These are phyloP conservation scores for Neurospora sp. DNA, from an alignment of 495 filamentous ascomycete species.

Conservation along the genomic window DNA sequence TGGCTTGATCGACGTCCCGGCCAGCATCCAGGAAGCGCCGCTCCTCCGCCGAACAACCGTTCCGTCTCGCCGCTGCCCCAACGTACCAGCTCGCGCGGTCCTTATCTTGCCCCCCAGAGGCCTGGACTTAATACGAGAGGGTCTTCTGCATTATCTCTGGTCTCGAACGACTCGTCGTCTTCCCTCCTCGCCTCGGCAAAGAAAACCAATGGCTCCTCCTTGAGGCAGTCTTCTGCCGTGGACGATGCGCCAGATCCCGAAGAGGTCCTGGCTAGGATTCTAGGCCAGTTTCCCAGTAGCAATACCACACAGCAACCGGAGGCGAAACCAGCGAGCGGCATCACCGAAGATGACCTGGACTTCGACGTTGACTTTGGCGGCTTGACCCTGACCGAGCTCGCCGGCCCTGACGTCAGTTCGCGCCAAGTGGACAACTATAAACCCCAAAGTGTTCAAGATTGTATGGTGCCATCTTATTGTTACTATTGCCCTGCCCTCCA, in stretches of 20 bases:
- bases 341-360: slow-evolving; percentile 32
- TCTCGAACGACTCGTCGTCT: slow-evolving; percentile 60
- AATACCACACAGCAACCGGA: background rate
- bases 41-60: slow-evolving; percentile 43
- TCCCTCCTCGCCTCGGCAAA: slow-evolving; percentile 55
- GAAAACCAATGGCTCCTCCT: slow-evolving; percentile 53
- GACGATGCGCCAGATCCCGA: slow-evolving; percentile 58
- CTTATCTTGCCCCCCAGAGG: slow-evolving; percentile 42
- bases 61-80: slow-evolving; percentile 58
- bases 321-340: slow-evolving; percentile 11
- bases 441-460: slow-evolving; percentile 66
- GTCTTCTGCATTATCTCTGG: slow-evolving; percentile 49
- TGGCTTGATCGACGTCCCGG: slow-evolving; percentile 81
- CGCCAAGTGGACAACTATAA: slow-evolving; percentile 41
- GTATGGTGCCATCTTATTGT: slow-evolving; percentile 30
- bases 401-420: slow-evolving; percentile 30
- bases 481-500: slow-evolving; percentile 12
- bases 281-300: slow-evolving; percentile 40
- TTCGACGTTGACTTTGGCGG: slow-evolving; percentile 68
- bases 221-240: slow-evolving; percentile 47
- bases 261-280: slow-evolving; percentile 57
- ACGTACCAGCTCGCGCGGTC: slow-evolving; percentile 46
- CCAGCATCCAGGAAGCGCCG: slow-evolving; percentile 53
- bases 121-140: slow-evolving; percentile 52
- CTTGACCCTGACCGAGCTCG: slow-evolving; percentile 65